Percentiles rank a stretch among this genome's conserved stretches.
phyloP scores from a whole-genome alignment of 768 basidiomycete genomes.

The Amanita pseudoporphyria region DNA sequence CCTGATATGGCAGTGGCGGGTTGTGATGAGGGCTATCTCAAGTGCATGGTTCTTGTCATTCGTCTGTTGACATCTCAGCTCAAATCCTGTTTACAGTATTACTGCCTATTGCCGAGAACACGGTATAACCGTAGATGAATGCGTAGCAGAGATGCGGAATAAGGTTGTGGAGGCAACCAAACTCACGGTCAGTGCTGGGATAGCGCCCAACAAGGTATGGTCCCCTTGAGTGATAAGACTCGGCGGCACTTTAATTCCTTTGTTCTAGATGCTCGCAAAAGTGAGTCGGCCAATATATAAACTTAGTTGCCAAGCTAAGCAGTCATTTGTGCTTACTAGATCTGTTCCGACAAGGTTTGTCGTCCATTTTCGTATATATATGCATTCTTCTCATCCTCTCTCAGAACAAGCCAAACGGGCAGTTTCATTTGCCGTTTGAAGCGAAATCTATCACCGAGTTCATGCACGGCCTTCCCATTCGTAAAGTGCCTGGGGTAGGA shows the following conservation, averaged over 20 bases:
- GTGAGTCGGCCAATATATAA: constrained; percentile 25
- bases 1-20: constrained; percentile 67
- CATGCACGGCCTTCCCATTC: constrained; percentile 74
- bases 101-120: constrained; percentile 74
- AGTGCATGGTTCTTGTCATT: constrained; percentile 36
- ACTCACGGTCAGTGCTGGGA: constrained; percentile 89
- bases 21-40: constrained; percentile 87
- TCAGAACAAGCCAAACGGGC: constrained; percentile 92
- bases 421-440: constrained; percentile 69
- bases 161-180: constrained; percentile 69
- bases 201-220: constrained; percentile 87
- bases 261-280: constrained; percentile 80
- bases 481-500: constrained; percentile 85
- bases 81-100: constrained; percentile 38
- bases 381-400: constrained; percentile 2
- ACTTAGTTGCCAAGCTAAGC: neutral
- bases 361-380: neutral
- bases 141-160: constrained; percentile 69
- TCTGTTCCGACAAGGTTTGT: constrained; percentile 81
- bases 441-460: constrained; percentile 56
- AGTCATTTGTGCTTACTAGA: constrained; percentile 31
- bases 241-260: constrained; percentile 9
- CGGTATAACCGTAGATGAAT: constrained; percentile 54
- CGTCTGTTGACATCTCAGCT: neutral
- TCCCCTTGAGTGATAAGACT: neutral